Conservation (phyloP, 1,284 basidiomycete species). For the Ustilago trichophora region DNA sequence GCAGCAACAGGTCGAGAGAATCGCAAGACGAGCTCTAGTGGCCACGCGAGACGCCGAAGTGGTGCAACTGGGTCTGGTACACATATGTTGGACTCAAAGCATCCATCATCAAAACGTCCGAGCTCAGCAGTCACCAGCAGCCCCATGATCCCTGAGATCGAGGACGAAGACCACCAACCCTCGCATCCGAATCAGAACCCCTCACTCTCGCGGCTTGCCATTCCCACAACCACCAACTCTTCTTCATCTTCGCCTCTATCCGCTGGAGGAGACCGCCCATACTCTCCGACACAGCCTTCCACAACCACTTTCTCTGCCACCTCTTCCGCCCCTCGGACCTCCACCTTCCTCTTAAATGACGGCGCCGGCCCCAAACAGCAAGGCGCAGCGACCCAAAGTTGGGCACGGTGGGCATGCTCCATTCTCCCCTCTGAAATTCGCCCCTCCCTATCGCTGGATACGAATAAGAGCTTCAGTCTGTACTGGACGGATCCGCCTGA, state of each 20-base stretch:
- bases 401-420: conserved; percentile 53
- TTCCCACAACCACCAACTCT: conserved; percentile 9
- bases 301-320: not conserved
- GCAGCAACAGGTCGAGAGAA: conserved; percentile 31
- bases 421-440: conserved; percentile 50
- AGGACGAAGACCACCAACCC: conserved; percentile 3
- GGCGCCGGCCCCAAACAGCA: not conserved
- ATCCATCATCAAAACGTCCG: conserved; percentile 3
- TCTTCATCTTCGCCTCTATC: conserved; percentile 11
- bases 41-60: conserved; percentile 29
- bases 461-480: conserved; percentile 52
- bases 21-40: conserved; percentile 3
- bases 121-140: conserved; percentile 10
- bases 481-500: conserved; percentile 51
- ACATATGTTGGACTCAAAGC: conserved; percentile 6
- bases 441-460: conserved; percentile 45
- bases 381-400: conserved; percentile 15
- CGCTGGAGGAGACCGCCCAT: conserved; percentile 39
- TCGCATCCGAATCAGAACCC: not conserved
- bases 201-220: conserved; percentile 8
- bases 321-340: conserved; percentile 1
- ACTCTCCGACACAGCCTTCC: conserved; percentile 42
- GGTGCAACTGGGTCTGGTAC: conserved; percentile 35
- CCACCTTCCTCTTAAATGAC: conserved; percentile 18
- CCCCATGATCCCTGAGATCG: conserved; percentile 24